Conservation (phyloP, 192 early-diverging fungal genomes). For the Entomortierella parvispora region DNA sequence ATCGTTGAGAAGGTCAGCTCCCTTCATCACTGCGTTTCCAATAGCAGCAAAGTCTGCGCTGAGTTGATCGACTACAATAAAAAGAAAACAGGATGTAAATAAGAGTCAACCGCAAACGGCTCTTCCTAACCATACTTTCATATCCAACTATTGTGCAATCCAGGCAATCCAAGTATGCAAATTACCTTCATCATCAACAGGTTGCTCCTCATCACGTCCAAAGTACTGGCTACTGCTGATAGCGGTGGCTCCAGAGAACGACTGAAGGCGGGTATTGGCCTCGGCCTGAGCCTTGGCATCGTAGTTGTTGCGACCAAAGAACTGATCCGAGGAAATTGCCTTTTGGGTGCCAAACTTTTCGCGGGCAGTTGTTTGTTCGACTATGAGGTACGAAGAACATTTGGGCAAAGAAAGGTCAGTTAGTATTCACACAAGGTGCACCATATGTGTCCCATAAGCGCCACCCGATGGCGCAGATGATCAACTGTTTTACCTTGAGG, state of each 20-base stretch:
- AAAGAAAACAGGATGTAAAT: not conserved
- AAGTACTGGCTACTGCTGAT: conserved; percentile 90
- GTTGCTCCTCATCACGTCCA: conserved; percentile 70
- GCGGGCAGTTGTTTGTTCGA: conserved; percentile 66
- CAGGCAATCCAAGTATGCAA: not conserved
- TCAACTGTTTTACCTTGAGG: conserved; percentile 35
- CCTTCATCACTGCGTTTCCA: conserved; percentile 54
- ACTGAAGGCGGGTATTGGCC: conserved; percentile 61
- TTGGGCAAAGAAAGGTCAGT: not conserved
- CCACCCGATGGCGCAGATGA: too few relatives aligned
- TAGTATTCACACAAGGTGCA: not conserved
- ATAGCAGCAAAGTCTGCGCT: conserved; percentile 52
- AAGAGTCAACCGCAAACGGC: too few relatives aligned
- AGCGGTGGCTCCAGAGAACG: conserved; percentile 79
- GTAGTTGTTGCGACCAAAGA: conserved; percentile 82
- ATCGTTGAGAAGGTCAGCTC: conserved; percentile 46
- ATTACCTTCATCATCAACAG: conserved; percentile 30
- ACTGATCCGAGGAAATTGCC: conserved; percentile 92
- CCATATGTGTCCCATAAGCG: too few relatives aligned
- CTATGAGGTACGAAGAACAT: not conserved
- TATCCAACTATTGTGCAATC: not conserved
- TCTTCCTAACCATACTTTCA: too few relatives aligned
- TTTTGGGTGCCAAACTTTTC: conserved; percentile 87
- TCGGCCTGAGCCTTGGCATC: conserved; percentile 68
- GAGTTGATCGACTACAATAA: conserved; percentile 39